A percentile compares a stretch with the other conserved stretches of the same genome.
These are phyloP conservation scores for Fusarium devonianum DNA, from an alignment of 2,329 filamentous ascomycete genomes.

Conservation along the genomic window DNA sequence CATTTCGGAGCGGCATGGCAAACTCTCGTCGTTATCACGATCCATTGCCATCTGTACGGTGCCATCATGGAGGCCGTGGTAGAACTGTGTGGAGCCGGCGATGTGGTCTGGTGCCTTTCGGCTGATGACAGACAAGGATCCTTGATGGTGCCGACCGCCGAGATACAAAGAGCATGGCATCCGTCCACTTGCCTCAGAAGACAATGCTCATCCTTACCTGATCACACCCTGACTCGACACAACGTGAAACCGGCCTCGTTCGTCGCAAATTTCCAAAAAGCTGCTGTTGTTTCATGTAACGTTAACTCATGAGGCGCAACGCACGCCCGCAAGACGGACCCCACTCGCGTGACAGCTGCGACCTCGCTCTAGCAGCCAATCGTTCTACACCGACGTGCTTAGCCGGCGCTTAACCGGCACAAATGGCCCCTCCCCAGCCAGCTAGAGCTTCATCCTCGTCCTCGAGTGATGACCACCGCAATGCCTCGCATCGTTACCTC, in stretches of 20 bases:
- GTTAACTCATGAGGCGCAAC: conserved; percentile 36
- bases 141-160: not conserved
- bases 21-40: conserved; percentile 26
- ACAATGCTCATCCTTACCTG: conserved; percentile 34
- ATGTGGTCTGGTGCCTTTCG: conserved; percentile 26
- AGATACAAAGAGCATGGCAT: conserved; percentile 32
- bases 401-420: conserved; percentile 38
- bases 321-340: conserved; percentile 12
- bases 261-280: conserved; percentile 1
- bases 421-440: conserved; percentile 38
- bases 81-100: conserved; percentile 27
- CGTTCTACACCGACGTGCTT: conserved; percentile 12
- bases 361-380: conserved; percentile 25
- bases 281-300: conserved; percentile 38
- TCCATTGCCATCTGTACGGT: conserved; percentile 24
- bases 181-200: conserved; percentile 26
- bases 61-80: conserved; percentile 26
- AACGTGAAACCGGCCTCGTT: conserved; percentile 26
- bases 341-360: conserved; percentile 13
- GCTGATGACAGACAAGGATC: conserved; percentile 29
- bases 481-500: conserved; percentile 44
- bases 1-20: conserved; percentile 27
- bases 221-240: conserved; percentile 22
- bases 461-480: conserved; percentile 31
- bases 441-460: conserved; percentile 37